A percentile compares a stretch with the other conserved stretches of the same genome.
Evolutionary conservation across 106 monocot species (phyloP).

Genomic region (Dendrobium catenatum): DNA sequence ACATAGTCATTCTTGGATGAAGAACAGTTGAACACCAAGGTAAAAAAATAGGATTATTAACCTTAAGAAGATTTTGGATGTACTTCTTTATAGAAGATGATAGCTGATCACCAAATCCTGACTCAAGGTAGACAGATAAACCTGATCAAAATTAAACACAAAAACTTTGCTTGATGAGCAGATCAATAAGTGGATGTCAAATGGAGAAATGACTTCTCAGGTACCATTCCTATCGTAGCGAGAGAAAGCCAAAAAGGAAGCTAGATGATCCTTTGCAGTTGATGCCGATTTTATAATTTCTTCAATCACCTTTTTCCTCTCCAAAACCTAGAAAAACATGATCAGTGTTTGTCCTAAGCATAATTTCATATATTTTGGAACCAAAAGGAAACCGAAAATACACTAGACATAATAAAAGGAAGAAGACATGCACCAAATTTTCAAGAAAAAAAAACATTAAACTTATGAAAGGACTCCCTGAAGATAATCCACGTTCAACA

Average conservation of each 20-base stretch:
- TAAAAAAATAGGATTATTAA: slow-evolving; percentile 11
- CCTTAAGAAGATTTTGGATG: slow-evolving; percentile 82
- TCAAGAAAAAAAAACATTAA: background rate
- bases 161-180: background rate
- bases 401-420: background rate
- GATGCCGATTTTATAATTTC: slow-evolving; percentile 63
- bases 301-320: slow-evolving; percentile 73
- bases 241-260: slow-evolving; percentile 55
- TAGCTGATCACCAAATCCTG: slow-evolving; percentile 60
- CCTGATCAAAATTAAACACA: slow-evolving; percentile 26
- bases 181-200: background rate
- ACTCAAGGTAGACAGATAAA: slow-evolving; percentile 70
- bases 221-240: slow-evolving; percentile 75
- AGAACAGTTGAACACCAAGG: background rate
- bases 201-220: background rate
- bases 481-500: background rate
- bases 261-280: slow-evolving; percentile 64
- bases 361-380: background rate
- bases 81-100: slow-evolving; percentile 60
- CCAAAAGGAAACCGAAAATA: background rate
- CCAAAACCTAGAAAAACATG: slow-evolving; percentile 43
- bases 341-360: background rate
- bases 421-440: background rate
- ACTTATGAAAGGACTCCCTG: background rate
- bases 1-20: background rate